Conservation (phyloP, 2,329 filamentous ascomycete species). For the Davidsoniella eucalypti region DNA sequence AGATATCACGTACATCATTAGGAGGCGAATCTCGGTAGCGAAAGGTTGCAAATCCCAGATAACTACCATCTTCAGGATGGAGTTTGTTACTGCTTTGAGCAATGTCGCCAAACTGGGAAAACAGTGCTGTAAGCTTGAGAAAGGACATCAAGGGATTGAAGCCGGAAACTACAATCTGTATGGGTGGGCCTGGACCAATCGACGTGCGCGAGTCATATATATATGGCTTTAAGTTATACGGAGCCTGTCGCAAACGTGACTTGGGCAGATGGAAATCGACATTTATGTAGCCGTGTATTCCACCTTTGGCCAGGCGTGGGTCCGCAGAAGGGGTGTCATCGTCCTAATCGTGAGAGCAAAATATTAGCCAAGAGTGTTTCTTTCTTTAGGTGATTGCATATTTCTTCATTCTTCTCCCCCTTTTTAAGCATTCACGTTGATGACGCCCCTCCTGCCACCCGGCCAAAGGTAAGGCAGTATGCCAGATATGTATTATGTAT, state of each 20-base stretch:
- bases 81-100: conserved; percentile 85
- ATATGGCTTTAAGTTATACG: conserved; percentile 70
- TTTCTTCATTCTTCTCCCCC: not conserved
- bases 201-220: conserved; percentile 68
- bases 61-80: conserved; percentile 85
- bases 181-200: conserved; percentile 74
- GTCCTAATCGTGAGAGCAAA: conserved; percentile 46
- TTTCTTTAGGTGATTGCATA: no score
- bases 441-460: conserved; percentile 37
- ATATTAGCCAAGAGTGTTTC: conserved; percentile 13
- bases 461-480: not conserved
- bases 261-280: conserved; percentile 54
- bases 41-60: conserved; percentile 84
- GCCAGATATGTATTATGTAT: conserved; percentile 11
- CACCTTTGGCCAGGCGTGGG: conserved; percentile 60
- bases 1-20: conserved; percentile 31
- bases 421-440: conserved; percentile 22
- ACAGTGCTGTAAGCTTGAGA: conserved; percentile 57
- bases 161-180: conserved; percentile 84
- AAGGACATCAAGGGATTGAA: conserved; percentile 83
- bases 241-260: conserved; percentile 52
- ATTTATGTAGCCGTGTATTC: conserved; percentile 49
- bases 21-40: conserved; percentile 57
- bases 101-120: conserved; percentile 72
- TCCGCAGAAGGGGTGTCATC: conserved; percentile 67